Evolutionary conservation across 2,329 filamentous ascomycete genomes (phyloP).

Genomic region (Colletotrichum lindemuthianum): DNA sequence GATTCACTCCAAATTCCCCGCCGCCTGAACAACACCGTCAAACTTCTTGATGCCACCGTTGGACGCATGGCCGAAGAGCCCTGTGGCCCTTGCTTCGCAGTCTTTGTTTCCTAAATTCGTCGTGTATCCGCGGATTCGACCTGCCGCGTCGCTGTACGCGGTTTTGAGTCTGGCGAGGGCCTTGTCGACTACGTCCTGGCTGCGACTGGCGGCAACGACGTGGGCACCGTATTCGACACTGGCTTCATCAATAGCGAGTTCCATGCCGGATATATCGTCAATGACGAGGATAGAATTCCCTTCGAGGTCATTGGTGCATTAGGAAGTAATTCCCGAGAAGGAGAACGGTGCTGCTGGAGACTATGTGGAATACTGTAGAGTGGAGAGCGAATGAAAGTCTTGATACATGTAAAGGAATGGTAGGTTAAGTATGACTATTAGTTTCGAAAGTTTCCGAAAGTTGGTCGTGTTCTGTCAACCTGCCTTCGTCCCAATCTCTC

Average conservation of each 20-base stretch:
- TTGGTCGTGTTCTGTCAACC: no score
- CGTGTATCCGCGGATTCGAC: conserved; percentile 1
- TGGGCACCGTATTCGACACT: conserved; percentile 62
- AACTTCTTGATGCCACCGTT: conserved; percentile 49
- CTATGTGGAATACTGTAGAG: no score
- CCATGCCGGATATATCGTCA: conserved; percentile 72
- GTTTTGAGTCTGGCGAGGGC: neutral
- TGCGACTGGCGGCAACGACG: conserved; percentile 70
- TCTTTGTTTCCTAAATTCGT: conserved; percentile 1
- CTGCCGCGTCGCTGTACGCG: neutral
- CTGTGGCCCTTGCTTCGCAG: conserved; percentile 53
- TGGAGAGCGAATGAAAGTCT: no score
- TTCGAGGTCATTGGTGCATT: conserved; percentile 18
- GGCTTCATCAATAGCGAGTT: conserved; percentile 68
- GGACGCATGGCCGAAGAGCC: conserved; percentile 57
- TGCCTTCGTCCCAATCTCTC: no score
- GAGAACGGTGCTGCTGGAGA: no score
- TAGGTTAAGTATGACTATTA: no score
- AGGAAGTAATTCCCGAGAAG: neutral
- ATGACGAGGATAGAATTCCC: conserved; percentile 63
- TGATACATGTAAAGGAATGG: no score
- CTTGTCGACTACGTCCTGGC: conserved; percentile 57
- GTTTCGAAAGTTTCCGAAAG: no score
- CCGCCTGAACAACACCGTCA: conserved; percentile 57
- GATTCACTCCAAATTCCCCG: no score